Evolutionary conservation across 1,284 basidiomycete genomes (phyloP), one percentile per base, ranked within the genome.

Genomic region (Microbotryum lychnidis-dioicae): DNA sequence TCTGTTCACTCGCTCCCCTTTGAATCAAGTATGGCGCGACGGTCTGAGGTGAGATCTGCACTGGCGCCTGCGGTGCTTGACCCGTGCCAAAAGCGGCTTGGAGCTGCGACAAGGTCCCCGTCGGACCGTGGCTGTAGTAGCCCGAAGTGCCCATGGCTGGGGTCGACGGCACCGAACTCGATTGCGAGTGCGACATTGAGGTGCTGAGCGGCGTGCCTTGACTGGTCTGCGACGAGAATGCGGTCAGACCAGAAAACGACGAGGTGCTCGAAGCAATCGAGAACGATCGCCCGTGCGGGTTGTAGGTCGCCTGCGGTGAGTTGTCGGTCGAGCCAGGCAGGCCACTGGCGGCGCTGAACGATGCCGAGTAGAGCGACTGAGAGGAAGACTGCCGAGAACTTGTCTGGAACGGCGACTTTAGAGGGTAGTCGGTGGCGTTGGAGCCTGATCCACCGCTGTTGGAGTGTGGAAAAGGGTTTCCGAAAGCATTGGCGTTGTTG

Each of bases 231-330:
- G 64, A 56, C 25, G 67, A 69, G 61, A 69, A 67, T 6, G 62
- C 65, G n/a, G 67, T 66, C 23, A 69, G 21, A 23, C 65, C 62
- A 23, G 67, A 69, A 58, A 61, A 67, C 50, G 50, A 65, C 46
- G 65, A 66, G 10, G 57, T 64, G 29, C 57, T 64, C 37, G 67
- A 69, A 1, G 67, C 65, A 16, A 64, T 67, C 49, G 67, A 69
- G 21, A 62, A 65, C 16, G 67, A 66, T n/a, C 67, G 67, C 14
- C 56, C 59, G 42, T 69, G 37, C 16, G 37, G 67, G n/a, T 45
- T 46, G 52, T 52, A 51, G 18, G 44, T 47, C 25, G 57, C 52
- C 8, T 54, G 63, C 0, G 67, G 65, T 16, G 66, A 65, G 23
- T 54, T 52, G 42, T 29, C 42, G 27, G 29, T 49, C 37, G 57